These are phyloP conservation scores for Auricularia auricula-judae DNA, from an alignment of 768 basidiomycete species.

Conservation along the genomic window DNA sequence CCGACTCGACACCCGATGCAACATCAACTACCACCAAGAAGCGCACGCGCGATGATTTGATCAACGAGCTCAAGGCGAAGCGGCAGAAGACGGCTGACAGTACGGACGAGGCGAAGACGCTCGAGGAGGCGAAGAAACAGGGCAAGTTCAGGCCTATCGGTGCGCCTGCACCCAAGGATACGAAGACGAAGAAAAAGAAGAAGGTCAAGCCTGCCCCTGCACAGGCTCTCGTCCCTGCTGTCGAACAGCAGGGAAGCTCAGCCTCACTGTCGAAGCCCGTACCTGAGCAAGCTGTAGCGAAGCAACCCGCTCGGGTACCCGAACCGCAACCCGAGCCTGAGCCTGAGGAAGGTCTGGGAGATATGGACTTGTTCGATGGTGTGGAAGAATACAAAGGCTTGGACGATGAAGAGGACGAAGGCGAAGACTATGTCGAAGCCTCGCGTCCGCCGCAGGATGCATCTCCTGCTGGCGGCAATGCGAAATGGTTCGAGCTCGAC, in stretches of 20 bases:
- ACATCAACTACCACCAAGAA: slow-evolving; percentile 32
- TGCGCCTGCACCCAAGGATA: slow-evolving; percentile 20
- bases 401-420: slow-evolving; percentile 43
- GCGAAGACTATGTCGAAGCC: slow-evolving; percentile 7
- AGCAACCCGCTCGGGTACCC: slow-evolving; percentile 7
- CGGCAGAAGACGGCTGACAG: slow-evolving; percentile 24
- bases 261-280: no score
- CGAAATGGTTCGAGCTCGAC: not conserved
- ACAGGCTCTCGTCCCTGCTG: no score
- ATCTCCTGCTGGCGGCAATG: not conserved
- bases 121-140: slow-evolving; percentile 21
- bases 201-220: no score
- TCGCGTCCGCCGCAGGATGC: not conserved
- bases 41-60: slow-evolving; percentile 66
- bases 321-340: slow-evolving; percentile 23
- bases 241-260: no score
- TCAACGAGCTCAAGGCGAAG: slow-evolving; percentile 62
- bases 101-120: slow-evolving; percentile 6
- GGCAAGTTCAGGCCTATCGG: slow-evolving; percentile 21
- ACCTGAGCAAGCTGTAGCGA: not conserved
- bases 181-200: slow-evolving; percentile 32
- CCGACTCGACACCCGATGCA: slow-evolving; percentile 5
- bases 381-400: slow-evolving; percentile 76
- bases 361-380: slow-evolving; percentile 81
- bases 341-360: slow-evolving; percentile 29